Base-by-base conservation (phyloP, 148 eudicot species). In the Camellia lanceoleosa region DNA sequence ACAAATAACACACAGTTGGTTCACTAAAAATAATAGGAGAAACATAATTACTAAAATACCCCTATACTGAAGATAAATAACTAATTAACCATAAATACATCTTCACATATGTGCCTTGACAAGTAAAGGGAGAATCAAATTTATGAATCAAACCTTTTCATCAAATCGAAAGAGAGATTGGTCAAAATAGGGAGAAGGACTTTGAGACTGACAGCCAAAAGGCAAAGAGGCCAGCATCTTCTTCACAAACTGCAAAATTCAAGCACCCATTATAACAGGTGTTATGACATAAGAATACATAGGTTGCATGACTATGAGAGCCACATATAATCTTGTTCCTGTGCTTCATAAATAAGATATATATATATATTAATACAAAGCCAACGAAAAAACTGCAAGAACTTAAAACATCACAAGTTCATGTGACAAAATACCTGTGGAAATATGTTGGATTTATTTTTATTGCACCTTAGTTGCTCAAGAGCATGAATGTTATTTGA, bases 131-230 rank as follows among this genome's bases (percentile, higher is more conserved):
- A 64, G 65, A 30, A 12, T 55, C 23, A 63, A 66, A 54, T 75
- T 46, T 58, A 2, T 54, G 82, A 78, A 71, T 19, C 87, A 44
- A 72, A 96, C 99, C 99, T 96, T 96, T 84, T 96, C 99, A 83
- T 96, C 99, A 84, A 83, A 96, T 74, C 99, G 89, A 80, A 92
- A 96, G 79, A 96, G 97, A 74, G 97, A 92, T 87, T 96, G 98
- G 83, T 96, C 99, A 86, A 93, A 93, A 76, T 96, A 96, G 20
- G 99, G 98, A 18, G 99, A 96, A 60, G 99, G 99, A 78, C 95
- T 96, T 83, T 89, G 97, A 19, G 98, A 93, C 80, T 96, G 99
- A 87, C 98, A 92, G 80, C 85, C 85, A 77, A 88, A 88, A 69
- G 99, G 98, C 89, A 96, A 79, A 73, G 92, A 85, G 78, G 75